A percentile compares a stretch with the other conserved stretches of the same genome.
Conservation (phyloP, 257 asterid genomes). For the Paraleonurus japonicus region DNA sequence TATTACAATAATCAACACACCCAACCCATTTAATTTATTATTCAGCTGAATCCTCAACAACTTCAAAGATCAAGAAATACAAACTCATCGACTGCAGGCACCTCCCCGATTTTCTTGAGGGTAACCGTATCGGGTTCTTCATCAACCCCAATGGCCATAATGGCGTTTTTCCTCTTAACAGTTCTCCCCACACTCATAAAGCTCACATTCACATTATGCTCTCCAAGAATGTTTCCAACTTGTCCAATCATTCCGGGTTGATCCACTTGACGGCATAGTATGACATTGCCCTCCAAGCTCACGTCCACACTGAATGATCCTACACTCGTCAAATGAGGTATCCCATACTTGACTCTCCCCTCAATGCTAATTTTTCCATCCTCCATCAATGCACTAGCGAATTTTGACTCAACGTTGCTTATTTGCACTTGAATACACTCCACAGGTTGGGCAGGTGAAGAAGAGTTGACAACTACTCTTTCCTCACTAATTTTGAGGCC, state of each 20-base stretch:
- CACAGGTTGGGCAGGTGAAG: constrained; percentile 57
- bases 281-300: constrained; percentile 80
- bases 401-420: constrained; percentile 57
- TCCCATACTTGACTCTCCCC: constrained; percentile 71
- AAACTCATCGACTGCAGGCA: constrained; percentile 75
- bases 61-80: constrained; percentile 63
- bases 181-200: constrained; percentile 93
- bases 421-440: constrained; percentile 73
- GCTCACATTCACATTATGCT: constrained; percentile 78
- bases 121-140: constrained; percentile 74
- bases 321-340: constrained; percentile 63
- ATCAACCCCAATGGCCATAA: constrained; percentile 98
- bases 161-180: constrained; percentile 64
- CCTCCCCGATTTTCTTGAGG: constrained; percentile 68
- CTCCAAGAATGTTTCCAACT: constrained; percentile 80
- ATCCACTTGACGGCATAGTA: constrained; percentile 79
- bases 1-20: too few species aligned
- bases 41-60: not conserved
- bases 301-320: constrained; percentile 73
- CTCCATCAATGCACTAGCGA: constrained; percentile 69
- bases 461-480: constrained; percentile 44
- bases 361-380: constrained; percentile 51
- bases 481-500: constrained; percentile 83
- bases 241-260: constrained; percentile 89
- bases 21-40: not conserved